phyloP scores from a whole-genome alignment of 2,329 filamentous ascomycete genomes.

The Beauveria rudraprayagi region DNA sequence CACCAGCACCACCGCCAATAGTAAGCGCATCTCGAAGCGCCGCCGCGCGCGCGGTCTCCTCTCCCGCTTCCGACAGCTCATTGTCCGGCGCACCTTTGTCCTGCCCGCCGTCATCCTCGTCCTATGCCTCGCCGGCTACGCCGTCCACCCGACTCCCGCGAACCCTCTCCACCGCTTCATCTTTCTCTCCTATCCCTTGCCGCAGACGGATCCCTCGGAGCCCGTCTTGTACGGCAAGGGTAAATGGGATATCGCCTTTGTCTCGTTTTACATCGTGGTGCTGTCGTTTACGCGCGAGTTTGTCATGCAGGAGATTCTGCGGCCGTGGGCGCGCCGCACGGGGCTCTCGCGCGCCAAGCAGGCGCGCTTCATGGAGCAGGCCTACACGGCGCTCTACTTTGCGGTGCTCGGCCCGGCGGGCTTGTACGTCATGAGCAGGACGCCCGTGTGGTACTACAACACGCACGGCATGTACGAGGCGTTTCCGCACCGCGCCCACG shows the following conservation, averaged over 20 bases:
- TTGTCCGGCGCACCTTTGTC: constrained; percentile 53
- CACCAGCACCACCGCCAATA: constrained; percentile 6
- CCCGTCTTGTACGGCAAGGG: constrained; percentile 78
- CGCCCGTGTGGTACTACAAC: constrained; percentile 96
- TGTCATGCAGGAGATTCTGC: constrained; percentile 83
- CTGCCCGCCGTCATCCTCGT: constrained; percentile 61
- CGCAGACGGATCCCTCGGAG: constrained; percentile 34
- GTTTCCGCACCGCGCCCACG: constrained; percentile 77
- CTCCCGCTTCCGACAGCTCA: constrained; percentile 42
- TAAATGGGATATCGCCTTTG: constrained; percentile 76
- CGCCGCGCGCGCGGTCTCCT: constrained; percentile 45
- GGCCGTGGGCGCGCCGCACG: constrained; percentile 61
- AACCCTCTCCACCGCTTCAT: constrained; percentile 77
- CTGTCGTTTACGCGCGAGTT: constrained; percentile 93
- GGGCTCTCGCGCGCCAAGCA: constrained; percentile 75
- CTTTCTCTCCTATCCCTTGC: constrained; percentile 80
- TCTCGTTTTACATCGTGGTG: constrained; percentile 81
- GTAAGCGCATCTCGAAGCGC: constrained; percentile 43
- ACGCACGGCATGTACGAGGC: constrained; percentile 77
- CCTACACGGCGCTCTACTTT: constrained; percentile 92
- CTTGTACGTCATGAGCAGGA: constrained; percentile 81
- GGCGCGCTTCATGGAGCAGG: constrained; percentile 89
- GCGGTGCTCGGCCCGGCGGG: constrained; percentile 72
- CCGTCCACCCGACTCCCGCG: constrained; percentile 63
- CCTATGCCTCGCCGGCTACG: constrained; percentile 59